These are phyloP conservation scores for Flaveria trinervia DNA, from an alignment of 129 eudicot genomes.

Conservation along the genomic window DNA sequence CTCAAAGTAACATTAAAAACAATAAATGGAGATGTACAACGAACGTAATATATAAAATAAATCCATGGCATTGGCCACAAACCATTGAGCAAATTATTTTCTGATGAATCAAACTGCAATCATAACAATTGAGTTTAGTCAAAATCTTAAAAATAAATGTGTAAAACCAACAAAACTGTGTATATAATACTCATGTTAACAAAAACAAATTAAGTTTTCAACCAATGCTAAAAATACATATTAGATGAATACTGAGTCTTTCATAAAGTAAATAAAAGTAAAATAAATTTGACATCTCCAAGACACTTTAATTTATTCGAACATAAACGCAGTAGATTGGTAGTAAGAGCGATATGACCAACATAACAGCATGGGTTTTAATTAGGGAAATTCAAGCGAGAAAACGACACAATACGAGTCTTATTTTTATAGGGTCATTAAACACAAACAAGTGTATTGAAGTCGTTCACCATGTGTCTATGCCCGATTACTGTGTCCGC, in stretches of 20 bases:
- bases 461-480: slow-evolving; percentile 5
- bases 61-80: too few relatives aligned
- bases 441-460: slow-evolving; percentile 24
- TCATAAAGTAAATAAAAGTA: background rate
- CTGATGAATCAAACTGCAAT: background rate
- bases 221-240: background rate
- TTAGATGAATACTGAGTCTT: background rate
- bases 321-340: slow-evolving; percentile 20
- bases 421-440: slow-evolving; percentile 31
- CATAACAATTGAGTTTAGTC: background rate
- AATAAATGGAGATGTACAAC: too few relatives aligned
- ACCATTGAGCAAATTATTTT: background rate
- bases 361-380: slow-evolving; percentile 7
- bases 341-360: slow-evolving; percentile 20
- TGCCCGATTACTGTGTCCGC: slow-evolving; percentile 57
- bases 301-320: slow-evolving; percentile 26
- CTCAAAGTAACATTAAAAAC: too few relatives aligned
- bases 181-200: background rate
- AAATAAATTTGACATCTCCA: slow-evolving; percentile 17
- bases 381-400: slow-evolving; percentile 8
- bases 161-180: background rate
- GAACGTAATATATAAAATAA: too few relatives aligned
- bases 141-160: background rate
- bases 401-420: slow-evolving; percentile 19
- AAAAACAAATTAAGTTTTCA: background rate